phyloP scores from a whole-genome alignment of 225 moss, liverwort and hornwort genomes.

The Polytrichum formosum region DNA sequence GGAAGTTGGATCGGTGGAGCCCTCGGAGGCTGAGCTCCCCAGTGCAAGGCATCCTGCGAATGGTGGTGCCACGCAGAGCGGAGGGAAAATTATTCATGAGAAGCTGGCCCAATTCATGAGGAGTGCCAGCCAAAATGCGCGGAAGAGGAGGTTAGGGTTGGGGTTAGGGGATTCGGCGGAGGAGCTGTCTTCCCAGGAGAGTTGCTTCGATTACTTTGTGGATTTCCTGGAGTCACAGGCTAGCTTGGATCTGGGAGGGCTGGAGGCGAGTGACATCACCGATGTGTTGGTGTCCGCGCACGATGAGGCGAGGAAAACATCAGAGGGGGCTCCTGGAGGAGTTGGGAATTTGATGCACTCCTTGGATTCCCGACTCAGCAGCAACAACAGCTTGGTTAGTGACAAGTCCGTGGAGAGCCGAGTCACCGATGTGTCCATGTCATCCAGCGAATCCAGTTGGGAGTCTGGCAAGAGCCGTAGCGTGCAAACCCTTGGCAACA shows the following conservation, averaged over 20 bases:
- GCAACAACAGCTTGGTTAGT: slow-evolving; percentile 52
- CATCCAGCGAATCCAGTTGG: slow-evolving; percentile 38
- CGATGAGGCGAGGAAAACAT: slow-evolving; percentile 36
- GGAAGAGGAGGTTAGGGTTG: slow-evolving; percentile 24
- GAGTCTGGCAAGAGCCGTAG: slow-evolving; percentile 41
- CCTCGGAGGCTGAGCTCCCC: slow-evolving; percentile 9
- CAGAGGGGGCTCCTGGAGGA: slow-evolving; percentile 23
- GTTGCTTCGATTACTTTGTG: slow-evolving; percentile 52
- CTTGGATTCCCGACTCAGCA: slow-evolving; percentile 48
- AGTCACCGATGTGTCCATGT: slow-evolving; percentile 19
- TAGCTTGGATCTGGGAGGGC: slow-evolving; percentile 27
- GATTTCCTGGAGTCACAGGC: slow-evolving; percentile 52
- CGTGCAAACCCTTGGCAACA: slow-evolving; percentile 22
- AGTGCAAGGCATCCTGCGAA: slow-evolving; percentile 9
- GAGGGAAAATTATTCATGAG: slow-evolving; percentile 23
- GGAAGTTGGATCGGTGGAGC: slow-evolving; percentile 40
- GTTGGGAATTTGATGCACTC: slow-evolving; percentile 24
- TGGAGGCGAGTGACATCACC: slow-evolving; percentile 34
- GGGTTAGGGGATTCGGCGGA: slow-evolving; percentile 24
- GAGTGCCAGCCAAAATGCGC: slow-evolving; percentile 29
- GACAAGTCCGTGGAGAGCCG: slow-evolving; percentile 45
- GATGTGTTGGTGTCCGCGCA: slow-evolving; percentile 51
- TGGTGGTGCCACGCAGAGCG: slow-evolving; percentile 10
- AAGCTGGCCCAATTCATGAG: slow-evolving; percentile 38
- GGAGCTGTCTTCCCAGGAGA: slow-evolving; percentile 39